Evolutionary conservation across 2,329 filamentous ascomycete species (phyloP).

Genomic region (Talaromyces sp.): DNA sequence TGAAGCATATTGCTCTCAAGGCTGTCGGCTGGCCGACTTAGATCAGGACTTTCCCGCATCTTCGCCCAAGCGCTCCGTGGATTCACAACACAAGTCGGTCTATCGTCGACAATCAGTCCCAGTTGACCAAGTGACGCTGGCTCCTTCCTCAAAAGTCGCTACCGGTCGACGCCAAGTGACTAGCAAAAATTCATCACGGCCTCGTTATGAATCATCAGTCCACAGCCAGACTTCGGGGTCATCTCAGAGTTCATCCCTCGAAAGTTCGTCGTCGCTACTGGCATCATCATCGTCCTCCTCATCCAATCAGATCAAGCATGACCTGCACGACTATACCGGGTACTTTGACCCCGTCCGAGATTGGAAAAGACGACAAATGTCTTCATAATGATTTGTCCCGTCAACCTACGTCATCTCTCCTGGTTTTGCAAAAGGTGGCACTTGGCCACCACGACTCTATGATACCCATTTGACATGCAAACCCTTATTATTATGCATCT

Average conservation of each 20-base stretch:
- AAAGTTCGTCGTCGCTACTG: conserved; percentile 54
- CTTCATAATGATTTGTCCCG: conserved; percentile 15
- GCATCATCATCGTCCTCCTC: conserved; percentile 36
- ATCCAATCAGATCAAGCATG: conserved; percentile 70
- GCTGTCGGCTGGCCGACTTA: conserved; percentile 81
- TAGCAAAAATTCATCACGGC: conserved; percentile 17
- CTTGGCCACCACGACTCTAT: neutral
- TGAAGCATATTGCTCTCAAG: conserved; percentile 85
- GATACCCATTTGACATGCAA: conserved; percentile 1
- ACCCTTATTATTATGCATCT: neutral
- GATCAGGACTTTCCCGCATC: conserved; percentile 61
- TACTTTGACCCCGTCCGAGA: conserved; percentile 77
- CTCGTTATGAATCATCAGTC: neutral
- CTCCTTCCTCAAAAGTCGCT: neutral
- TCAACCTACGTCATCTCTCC: neutral
- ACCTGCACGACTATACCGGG: conserved; percentile 79
- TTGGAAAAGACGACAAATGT: conserved; percentile 35
- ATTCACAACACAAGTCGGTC: neutral
- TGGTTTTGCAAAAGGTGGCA: neutral
- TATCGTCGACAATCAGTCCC: neutral
- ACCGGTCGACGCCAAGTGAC: conserved; percentile 12
- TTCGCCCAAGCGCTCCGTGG: conserved; percentile 14
- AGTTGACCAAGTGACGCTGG: neutral
- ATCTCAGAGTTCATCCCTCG: conserved; percentile 75
- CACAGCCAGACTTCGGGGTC: conserved; percentile 55